Evolutionary conservation across 306 rosid genomes (phyloP), one percentile per base, ranked within the genome.

Genomic region (Lupinus albus): DNA sequence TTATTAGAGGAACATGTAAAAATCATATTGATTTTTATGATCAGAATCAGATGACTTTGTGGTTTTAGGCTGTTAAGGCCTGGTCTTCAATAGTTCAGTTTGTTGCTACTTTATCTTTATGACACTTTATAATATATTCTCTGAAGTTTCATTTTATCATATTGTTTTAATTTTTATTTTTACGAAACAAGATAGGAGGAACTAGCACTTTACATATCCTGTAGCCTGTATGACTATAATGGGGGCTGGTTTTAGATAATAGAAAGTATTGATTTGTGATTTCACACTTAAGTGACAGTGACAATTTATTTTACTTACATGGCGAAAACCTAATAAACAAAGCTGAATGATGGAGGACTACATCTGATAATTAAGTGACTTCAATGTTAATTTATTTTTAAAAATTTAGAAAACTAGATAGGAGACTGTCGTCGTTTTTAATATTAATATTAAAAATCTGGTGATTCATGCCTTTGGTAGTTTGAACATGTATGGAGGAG

Each of bases 61-160:
- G 59, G 38, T 54, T 79, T 61, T 74, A 39, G 41, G 59, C 55
- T 62, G 41, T 16, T 48, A 47, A 9, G 46, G 66, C 66, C 52
- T 28, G 38, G 39, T 68, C 46, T 61, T 58, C 46, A 41, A 11
- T 41, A 41, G 46, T 41, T 41, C 36, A 64, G 28, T 14, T 63
- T 60, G 76, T 53, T 42, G 49, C 66, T 46, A 14, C 72, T 68
- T 79, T 41, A 36, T 68, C 72, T 68, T 79, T 41, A 36, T 68
- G 30, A 49, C 61, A 21, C 38, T 30, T 55, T 11, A 28, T 20
- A 39, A 38, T 63, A 52, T 56, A 42, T 53, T 28, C 42, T 66
- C 51, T 15, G 36, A 54, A 48, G 38, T 65, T 41, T 28, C 16
- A 30, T 51, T 70, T 57, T 54, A 45, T 16, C 13, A 25, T 56